A percentile compares a stretch with the other conserved stretches of the same genome.
Conservation (phyloP, 2,329 filamentous ascomycete genomes). For the Pyricularia sp. region DNA sequence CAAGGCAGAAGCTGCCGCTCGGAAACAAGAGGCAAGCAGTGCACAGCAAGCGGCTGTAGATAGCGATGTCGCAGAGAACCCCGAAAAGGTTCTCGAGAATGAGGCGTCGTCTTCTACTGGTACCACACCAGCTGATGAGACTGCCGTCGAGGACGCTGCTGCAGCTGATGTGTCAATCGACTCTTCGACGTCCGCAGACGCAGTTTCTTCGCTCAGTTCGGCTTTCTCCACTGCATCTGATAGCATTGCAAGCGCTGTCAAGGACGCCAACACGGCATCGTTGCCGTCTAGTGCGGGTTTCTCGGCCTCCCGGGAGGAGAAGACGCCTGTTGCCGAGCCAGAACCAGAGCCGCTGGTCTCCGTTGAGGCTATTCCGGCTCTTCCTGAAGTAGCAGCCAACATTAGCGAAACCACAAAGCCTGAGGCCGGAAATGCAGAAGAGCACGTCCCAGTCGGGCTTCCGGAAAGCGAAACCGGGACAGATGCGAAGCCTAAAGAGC, state of each 20-base stretch:
- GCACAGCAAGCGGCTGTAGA: constrained; percentile 7
- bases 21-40: neutral
- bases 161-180: neutral
- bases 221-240: constrained; percentile 1
- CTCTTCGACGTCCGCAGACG: neutral
- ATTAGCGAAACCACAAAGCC: neutral
- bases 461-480: constrained; percentile 11
- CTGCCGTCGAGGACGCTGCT: neutral
- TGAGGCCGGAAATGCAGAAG: constrained; percentile 7
- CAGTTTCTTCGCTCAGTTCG: neutral
- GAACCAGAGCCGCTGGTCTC: constrained; percentile 9
- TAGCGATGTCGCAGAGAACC: neutral
- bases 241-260: constrained; percentile 7
- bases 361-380: constrained; percentile 5
- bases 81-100: constrained; percentile 1
- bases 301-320: neutral
- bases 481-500: constrained; percentile 10
- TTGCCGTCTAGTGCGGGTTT: neutral
- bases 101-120: neutral
- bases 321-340: constrained; percentile 1
- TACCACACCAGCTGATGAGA: neutral
- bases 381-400: constrained; percentile 1
- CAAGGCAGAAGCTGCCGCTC: neutral
- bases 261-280: neutral
- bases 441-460: constrained; percentile 9